phyloP scores from a whole-genome alignment of 2,329 filamentous ascomycete genomes.

The Paracamarosporium sp. region DNA sequence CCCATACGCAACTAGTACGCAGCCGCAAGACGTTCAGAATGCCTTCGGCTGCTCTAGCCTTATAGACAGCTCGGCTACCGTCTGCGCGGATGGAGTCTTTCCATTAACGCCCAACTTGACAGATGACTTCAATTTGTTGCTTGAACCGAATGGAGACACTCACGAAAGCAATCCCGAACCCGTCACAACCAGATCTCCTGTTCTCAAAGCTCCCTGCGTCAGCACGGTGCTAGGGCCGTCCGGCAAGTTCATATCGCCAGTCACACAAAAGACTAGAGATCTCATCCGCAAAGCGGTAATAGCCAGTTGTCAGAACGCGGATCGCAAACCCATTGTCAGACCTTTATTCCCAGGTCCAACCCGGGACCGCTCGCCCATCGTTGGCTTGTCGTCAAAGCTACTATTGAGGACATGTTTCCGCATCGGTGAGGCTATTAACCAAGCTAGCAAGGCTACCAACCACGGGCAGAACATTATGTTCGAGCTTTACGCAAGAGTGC shows the following conservation, averaged over 20 bases:
- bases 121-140: slow-evolving; percentile 5
- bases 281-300: slow-evolving; percentile 13
- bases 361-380: slow-evolving; percentile 60
- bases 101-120: not conserved
- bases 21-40: not conserved
- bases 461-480: slow-evolving; percentile 59
- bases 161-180: not conserved
- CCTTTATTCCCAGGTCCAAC: slow-evolving; percentile 58
- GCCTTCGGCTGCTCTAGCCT: too few relatives aligned
- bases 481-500: slow-evolving; percentile 69
- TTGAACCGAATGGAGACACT: not conserved
- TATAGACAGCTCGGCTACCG: not conserved
- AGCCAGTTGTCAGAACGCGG: not conserved
- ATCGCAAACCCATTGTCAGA: slow-evolving; percentile 56
- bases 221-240: slow-evolving; percentile 3
- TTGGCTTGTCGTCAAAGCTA: slow-evolving; percentile 57
- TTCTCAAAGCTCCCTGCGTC: not conserved
- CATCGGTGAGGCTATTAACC: slow-evolving; percentile 65
- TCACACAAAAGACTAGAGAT: slow-evolving; percentile 26
- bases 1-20: not conserved
- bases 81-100: not conserved
- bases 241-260: slow-evolving; percentile 30
- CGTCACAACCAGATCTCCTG: not conserved
- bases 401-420: slow-evolving; percentile 68
- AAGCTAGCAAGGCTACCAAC: slow-evolving; percentile 54